Evolutionary conservation across 108 stramenopile species (phyloP), one percentile per base, ranked within the genome.

Genomic region (Pseudonitzschia delicatissima): DNA sequence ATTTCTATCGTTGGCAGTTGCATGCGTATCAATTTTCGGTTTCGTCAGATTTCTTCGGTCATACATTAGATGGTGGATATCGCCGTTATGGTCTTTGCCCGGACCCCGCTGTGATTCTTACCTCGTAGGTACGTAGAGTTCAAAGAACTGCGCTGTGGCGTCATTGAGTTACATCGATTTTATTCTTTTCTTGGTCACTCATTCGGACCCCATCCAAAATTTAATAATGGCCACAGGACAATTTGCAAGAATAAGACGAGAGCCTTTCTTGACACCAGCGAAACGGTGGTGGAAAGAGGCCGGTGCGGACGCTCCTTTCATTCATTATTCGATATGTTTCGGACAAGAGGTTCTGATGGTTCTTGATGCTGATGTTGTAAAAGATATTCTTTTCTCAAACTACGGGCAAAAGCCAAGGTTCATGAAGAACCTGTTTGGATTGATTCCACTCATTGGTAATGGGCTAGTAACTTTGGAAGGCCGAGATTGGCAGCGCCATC

Each of bases 381-480:
- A 73, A 42, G 47, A 72, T 25, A 72, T 87, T 33, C 71, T 87
- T 2, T 73, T 77, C 2, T 71, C 82, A 8, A 61, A 64, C 9
- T 47, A 65, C 23, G 44, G 68, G 34, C 28, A 72, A 44, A 59
- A 58, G 6, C 71, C 74, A 17, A 65, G 69, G 45, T 86, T 68
- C 52, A 18, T 31, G 11, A 86, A 86, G 35, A 51, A 44, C 3
- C 32, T 69, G 2, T 20, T 8, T 5, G 44, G 34, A 7, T 3
- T 77, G 23, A 44, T 37, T 27, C 48, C 70, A 27, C 49, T 79
- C 1, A 40, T 82, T 2, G 86, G 86, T 21, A 23, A 67, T 18
- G 86, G 86, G 6, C 52, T 87, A 59, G 77, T 87, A 6, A 78
- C 83, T 12, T 34, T 80, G 12, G 79, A 87, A 28, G 86, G 86